Evolutionary conservation across 2,329 filamentous ascomycete species (phyloP), one percentile per base, ranked within the genome.

Genomic region (Penicillium sp.): DNA sequence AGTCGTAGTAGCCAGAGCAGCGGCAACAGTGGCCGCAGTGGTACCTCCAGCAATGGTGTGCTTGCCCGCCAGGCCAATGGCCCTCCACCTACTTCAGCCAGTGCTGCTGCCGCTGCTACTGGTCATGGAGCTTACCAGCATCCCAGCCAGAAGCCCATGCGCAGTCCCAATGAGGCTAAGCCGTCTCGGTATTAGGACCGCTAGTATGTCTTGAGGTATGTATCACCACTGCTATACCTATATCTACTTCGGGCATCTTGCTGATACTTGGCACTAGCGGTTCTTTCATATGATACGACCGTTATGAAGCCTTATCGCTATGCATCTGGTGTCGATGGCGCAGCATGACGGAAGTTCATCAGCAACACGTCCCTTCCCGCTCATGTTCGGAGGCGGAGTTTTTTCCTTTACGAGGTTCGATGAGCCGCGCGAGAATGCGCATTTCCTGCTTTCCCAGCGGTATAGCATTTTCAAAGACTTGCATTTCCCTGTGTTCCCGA

Each of bases 1-100:
- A 73, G 68, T 54, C 70, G 69, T 55, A 74, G 69, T 58, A 75
- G 71, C 56, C 67, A 71, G 49, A 74, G 71, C 62, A 75, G 73
- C 54, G 67, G 72, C 47, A 66, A 68, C 54, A 74, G 73, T 55
- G 67, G 68, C 42, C 60, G 60, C 50, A 75, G 70, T 54, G 62
- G 59, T 38, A 22, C n/a, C 24, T 74, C 72, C 1, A 65, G 59
- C 47, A 66, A 65, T 28, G 65, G 64, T 42, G 33, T 67, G 17
- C 57, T 73, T 38, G 64, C 69, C 44, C 63, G 67, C 37, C 66
- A 69, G 12, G 65, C 68, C 10, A 65, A 62, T 26, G 63, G 49
- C 3, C 30, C 66, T 42, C 64, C 65, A 28, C 60, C 68, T 13
- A 66, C 68, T 3, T 66, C 72, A 8, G 63, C 66, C 7, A 62